Evolutionary conservation across 2,329 filamentous ascomycete genomes (phyloP).

Genomic region (Penicillium psychrosexuale): DNA sequence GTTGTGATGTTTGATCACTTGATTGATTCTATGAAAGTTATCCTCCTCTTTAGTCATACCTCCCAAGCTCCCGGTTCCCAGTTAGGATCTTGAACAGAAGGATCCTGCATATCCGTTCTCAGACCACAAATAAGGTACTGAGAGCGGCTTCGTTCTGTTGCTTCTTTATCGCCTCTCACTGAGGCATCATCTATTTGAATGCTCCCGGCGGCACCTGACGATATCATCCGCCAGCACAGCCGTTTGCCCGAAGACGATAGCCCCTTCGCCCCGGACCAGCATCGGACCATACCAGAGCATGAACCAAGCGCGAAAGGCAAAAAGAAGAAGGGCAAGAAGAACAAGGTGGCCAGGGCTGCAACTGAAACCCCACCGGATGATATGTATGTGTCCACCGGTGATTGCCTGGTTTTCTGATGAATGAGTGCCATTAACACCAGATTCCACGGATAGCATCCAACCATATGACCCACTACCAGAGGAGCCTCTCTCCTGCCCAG

Average conservation of each 20-base stretch:
- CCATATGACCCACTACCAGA: constrained; percentile 25
- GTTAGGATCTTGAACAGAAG: constrained; percentile 1
- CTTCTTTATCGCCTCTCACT: constrained; percentile 25
- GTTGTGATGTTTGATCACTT: not conserved
- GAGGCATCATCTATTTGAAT: constrained; percentile 41
- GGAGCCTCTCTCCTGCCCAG: constrained; percentile 33
- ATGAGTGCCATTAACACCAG: constrained; percentile 10
- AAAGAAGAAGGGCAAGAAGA: constrained; percentile 42
- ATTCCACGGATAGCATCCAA: constrained; percentile 24
- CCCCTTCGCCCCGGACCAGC: constrained; percentile 28
- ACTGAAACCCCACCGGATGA: constrained; percentile 34
- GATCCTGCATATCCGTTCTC: constrained; percentile 30
- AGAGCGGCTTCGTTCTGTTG: constrained; percentile 26
- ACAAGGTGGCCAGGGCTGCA: constrained; percentile 33
- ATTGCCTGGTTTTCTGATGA: not conserved
- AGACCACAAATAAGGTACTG: constrained; percentile 31
- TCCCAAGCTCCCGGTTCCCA: not conserved
- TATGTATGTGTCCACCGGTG: constrained; percentile 30
- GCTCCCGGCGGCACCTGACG: constrained; percentile 42
- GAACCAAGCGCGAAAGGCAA: constrained; percentile 35
- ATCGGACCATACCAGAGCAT: constrained; percentile 30
- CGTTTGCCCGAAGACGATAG: constrained; percentile 35
- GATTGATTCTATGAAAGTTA: constrained; percentile 3
- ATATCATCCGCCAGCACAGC: constrained; percentile 37
- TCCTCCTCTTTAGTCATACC: constrained; percentile 9